A percentile compares a stretch with the other conserved stretches of the same genome.
These are phyloP conservation scores for Amaranthus palmeri DNA, from an alignment of 148 eudicot species.

Conservation along the genomic window DNA sequence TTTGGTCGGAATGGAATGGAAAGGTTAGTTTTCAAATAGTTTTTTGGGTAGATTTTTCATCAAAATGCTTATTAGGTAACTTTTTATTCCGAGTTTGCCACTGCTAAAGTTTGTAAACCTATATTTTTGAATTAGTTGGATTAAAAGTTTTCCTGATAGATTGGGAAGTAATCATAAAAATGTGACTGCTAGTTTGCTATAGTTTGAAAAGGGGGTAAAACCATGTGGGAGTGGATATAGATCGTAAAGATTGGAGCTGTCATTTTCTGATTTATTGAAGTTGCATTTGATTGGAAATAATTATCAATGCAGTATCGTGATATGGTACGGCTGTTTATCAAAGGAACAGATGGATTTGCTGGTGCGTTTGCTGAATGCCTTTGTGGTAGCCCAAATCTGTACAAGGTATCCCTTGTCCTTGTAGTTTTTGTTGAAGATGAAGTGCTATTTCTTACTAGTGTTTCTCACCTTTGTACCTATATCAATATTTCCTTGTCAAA, in stretches of 20 bases:
- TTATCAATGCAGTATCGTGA: slow-evolving; percentile 75
- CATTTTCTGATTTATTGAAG: not conserved
- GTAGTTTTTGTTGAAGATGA: not conserved
- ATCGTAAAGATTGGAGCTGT: not conserved
- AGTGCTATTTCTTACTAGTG: not conserved
- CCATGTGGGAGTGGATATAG: not conserved
- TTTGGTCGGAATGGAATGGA: slow-evolving; percentile 99
- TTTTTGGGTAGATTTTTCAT: not conserved
- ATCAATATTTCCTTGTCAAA: not conserved
- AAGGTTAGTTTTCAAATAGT: slow-evolving; percentile 45
- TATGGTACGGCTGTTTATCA: slow-evolving; percentile 79
- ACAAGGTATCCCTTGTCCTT: slow-evolving; percentile 52
- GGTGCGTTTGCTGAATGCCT: slow-evolving; percentile 99
- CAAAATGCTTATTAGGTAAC: not conserved
- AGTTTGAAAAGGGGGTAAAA: not conserved
- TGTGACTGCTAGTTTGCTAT: not conserved
- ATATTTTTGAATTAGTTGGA: not conserved
- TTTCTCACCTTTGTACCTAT: not conserved
- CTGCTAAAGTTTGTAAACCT: not conserved
- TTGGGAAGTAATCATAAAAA: not conserved
- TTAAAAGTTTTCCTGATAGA: not conserved
- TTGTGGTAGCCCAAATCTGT: slow-evolving; percentile 92
- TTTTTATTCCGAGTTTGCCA: not conserved
- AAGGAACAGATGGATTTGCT: slow-evolving; percentile 95
- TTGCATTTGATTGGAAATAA: slow-evolving; percentile 7